Conservation (phyloP, 352 stramenopile genomes). For the Phytopythium sindhum region DNA sequence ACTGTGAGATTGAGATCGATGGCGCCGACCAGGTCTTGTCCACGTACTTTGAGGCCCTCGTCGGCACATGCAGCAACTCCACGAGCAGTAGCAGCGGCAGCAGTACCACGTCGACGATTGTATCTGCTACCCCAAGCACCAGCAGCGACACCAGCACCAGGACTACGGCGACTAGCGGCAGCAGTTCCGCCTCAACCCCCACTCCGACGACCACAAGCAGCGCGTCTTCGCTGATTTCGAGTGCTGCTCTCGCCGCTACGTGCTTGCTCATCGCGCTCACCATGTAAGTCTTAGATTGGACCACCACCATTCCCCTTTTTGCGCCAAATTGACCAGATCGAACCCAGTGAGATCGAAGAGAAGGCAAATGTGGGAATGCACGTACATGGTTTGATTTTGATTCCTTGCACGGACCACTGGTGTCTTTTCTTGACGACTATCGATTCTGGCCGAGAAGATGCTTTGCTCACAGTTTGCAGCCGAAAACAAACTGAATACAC, state of each 20-base stretch:
- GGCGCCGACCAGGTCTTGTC: slow-evolving; percentile 14
- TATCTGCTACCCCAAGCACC: not conserved
- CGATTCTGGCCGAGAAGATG: not conserved
- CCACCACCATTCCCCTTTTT: not conserved
- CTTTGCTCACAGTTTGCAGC: not conserved
- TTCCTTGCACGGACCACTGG: not conserved
- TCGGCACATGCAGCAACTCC: slow-evolving; percentile 9
- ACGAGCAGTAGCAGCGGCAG: slow-evolving; percentile 1
- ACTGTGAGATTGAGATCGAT: slow-evolving; percentile 16
- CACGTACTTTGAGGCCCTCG: slow-evolving; percentile 16
- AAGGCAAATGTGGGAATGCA: not conserved
- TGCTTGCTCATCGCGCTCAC: not conserved
- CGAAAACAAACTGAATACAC: not conserved
- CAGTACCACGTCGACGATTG: not conserved
- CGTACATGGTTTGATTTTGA: not conserved
- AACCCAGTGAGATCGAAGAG: not conserved
- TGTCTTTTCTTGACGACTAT: not conserved
- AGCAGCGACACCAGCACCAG: not conserved
- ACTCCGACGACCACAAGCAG: not conserved
- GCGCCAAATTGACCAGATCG: not conserved
- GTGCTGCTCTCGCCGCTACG: not conserved
- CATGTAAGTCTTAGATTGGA: not conserved
- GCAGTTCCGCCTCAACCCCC: not conserved
- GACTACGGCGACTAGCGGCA: not conserved
- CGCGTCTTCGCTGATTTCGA: slow-evolving; percentile 4